Percentiles rank a stretch among this genome's conserved stretches.
phyloP scores from a whole-genome alignment of 129 eudicot species.

The Mikania micrantha region DNA sequence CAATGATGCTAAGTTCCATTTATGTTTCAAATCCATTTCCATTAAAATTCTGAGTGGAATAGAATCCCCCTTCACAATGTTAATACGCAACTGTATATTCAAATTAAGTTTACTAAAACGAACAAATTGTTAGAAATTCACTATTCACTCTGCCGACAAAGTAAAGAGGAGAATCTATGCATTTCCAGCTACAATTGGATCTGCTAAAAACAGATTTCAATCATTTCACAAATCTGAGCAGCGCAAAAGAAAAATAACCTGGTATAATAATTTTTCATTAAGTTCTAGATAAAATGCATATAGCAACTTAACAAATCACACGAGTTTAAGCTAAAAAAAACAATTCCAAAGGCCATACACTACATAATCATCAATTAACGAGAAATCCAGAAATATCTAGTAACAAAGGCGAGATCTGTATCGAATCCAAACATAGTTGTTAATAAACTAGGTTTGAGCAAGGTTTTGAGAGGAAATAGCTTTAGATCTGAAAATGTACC shows the following conservation, averaged over 20 bases:
- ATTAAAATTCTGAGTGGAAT: not conserved
- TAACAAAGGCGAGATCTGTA: slow-evolving; percentile 23
- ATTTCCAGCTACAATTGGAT: slow-evolving; percentile 12
- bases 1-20: not conserved
- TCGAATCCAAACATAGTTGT: not conserved
- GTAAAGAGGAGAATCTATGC: not conserved
- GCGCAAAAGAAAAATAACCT: not conserved
- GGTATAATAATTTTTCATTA: not conserved
- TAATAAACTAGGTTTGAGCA: not conserved
- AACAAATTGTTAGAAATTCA: not conserved
- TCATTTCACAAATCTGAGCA: slow-evolving; percentile 2
- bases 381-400: not conserved
- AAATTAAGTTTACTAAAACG: not conserved
- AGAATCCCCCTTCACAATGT: not conserved
- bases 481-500: slow-evolving; percentile 60
- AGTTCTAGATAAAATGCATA: not conserved
- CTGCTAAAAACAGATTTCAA: slow-evolving; percentile 5
- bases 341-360: not conserved
- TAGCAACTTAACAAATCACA: not conserved
- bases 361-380: not conserved
- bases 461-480: slow-evolving; percentile 16
- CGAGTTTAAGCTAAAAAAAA: not conserved
- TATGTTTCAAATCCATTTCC: not conserved
- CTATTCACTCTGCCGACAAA: not conserved
- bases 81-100: not conserved